Evolutionary conservation across 768 basidiomycete species (phyloP).

Genomic region (Lactarius indigo): DNA sequence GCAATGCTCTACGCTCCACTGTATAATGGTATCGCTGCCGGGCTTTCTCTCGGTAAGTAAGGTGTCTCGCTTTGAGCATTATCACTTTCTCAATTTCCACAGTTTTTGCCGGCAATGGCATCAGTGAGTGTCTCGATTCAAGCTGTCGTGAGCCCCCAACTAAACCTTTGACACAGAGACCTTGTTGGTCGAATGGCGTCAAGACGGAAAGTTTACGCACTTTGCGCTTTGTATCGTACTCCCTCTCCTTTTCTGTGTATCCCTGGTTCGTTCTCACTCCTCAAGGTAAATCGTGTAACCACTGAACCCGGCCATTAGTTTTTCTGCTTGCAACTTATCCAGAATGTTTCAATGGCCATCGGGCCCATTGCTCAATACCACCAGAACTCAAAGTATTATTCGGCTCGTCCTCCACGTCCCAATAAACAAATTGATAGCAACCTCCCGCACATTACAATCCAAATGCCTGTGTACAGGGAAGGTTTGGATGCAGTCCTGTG

Average conservation of each 20-base stretch:
- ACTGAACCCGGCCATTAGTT: conserved; percentile 18
- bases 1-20: conserved; percentile 37
- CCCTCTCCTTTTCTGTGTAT: conserved; percentile 45
- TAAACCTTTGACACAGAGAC: conserved; percentile 29
- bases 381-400: conserved; percentile 53
- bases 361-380: conserved; percentile 53
- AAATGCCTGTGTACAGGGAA: conserved; percentile 60
- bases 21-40: conserved; percentile 37
- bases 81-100: conserved; percentile 29
- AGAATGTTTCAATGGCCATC: conserved; percentile 40
- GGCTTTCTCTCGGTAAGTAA: conserved; percentile 34
- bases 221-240: conserved; percentile 43
- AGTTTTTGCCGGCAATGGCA: conserved; percentile 62
- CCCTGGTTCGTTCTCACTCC: conserved; percentile 34
- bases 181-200: conserved; percentile 50
- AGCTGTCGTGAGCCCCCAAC: too few species aligned
- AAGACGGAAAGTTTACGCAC: conserved; percentile 43
- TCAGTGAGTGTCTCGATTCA: conserved; percentile 36
- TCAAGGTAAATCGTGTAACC: neutral
- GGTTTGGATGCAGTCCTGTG: conserved; percentile 49
- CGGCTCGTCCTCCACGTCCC: conserved; percentile 41
- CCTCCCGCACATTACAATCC: conserved; percentile 50
- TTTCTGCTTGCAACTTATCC: conserved; percentile 43
- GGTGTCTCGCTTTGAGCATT: conserved; percentile 7
- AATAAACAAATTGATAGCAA: conserved; percentile 43